Percentiles rank a stretch among this genome's conserved stretches.
These are phyloP conservation scores for Tylopilus balloui DNA, from an alignment of 768 basidiomycete species.

Conservation along the genomic window DNA sequence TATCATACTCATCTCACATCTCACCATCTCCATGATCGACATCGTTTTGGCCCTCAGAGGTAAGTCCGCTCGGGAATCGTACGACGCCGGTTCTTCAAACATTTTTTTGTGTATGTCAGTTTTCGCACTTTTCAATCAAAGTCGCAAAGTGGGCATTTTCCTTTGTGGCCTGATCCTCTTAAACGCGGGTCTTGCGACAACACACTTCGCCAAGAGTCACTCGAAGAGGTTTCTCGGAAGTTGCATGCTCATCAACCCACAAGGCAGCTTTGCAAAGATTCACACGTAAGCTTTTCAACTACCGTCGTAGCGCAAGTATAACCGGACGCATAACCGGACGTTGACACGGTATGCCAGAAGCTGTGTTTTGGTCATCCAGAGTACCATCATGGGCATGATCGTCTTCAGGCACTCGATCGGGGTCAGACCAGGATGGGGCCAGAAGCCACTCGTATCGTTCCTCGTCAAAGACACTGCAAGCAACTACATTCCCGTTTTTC, in stretches of 20 bases:
- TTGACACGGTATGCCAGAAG: slow-evolving; percentile 1
- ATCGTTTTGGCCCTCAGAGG: slow-evolving; percentile 24
- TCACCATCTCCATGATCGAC: slow-evolving; percentile 20
- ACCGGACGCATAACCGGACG: too few species aligned
- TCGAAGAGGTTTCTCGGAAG: not conserved
- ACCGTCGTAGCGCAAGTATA: too few species aligned
- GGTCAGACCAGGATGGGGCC: slow-evolving; percentile 38
- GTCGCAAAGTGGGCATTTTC: slow-evolving; percentile 22
- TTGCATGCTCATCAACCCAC: slow-evolving; percentile 26
- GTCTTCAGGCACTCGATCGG: slow-evolving; percentile 34
- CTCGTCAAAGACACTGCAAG: slow-evolving; percentile 45
- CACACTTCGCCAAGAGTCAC: slow-evolving; percentile 21
- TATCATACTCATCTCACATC: not conserved
- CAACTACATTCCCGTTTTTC: slow-evolving; percentile 39
- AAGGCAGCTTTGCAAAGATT: not conserved
- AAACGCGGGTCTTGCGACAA: slow-evolving; percentile 14
- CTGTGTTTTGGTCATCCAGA: slow-evolving; percentile 31
- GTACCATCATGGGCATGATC: slow-evolving; percentile 37
- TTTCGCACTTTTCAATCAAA: slow-evolving; percentile 35
- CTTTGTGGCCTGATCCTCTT: slow-evolving; percentile 10
- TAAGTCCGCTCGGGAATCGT: slow-evolving; percentile 5
- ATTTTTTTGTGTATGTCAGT: slow-evolving; percentile 4
- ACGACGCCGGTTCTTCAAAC: not conserved
- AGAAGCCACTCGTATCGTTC: slow-evolving; percentile 37
- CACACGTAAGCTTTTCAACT: slow-evolving; percentile 16